These are phyloP conservation scores for Rhynchospora tenuis DNA, from an alignment of 176 grass and related monocot genomes.

Conservation along the genomic window DNA sequence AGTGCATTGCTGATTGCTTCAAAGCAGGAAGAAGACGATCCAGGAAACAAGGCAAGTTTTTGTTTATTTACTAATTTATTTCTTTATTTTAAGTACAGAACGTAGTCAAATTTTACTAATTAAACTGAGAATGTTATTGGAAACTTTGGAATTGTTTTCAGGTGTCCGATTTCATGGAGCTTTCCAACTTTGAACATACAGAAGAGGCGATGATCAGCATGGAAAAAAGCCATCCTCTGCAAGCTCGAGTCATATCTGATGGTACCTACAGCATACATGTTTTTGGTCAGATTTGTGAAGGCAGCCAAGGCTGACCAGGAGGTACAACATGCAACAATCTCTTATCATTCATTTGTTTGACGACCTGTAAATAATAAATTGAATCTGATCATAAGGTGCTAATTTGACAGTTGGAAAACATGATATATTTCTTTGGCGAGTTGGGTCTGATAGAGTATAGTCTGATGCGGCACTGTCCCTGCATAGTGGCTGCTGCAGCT, in stretches of 20 bases:
- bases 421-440: slow-evolving; percentile 57
- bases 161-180: background rate
- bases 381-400: background rate
- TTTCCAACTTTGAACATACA: background rate
- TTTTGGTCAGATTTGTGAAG: slow-evolving; percentile 66
- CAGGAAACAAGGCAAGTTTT: too few relatives aligned
- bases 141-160: background rate
- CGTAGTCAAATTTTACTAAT: too few relatives aligned
- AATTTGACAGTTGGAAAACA: slow-evolving; percentile 34
- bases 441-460: slow-evolving; percentile 48
- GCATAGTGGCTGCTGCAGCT: slow-evolving; percentile 37
- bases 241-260: slow-evolving; percentile 62
- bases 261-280: slow-evolving; percentile 57
- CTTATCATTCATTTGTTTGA: background rate
- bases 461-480: slow-evolving; percentile 26
- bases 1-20: slow-evolving; percentile 57
- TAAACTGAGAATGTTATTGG: too few relatives aligned
- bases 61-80: too few relatives aligned
- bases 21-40: slow-evolving; percentile 78
- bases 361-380: background rate
- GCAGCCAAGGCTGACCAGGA: slow-evolving; percentile 45
- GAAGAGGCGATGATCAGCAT: slow-evolving; percentile 5
- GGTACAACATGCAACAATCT: slow-evolving; percentile 22
- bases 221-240: slow-evolving; percentile 69
- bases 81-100: too few relatives aligned